A percentile compares a stretch with the other conserved stretches of the same genome.
phyloP scores from a whole-genome alignment of 495 filamentous ascomycete genomes.

The Parathielavia hyrcaniae region DNA sequence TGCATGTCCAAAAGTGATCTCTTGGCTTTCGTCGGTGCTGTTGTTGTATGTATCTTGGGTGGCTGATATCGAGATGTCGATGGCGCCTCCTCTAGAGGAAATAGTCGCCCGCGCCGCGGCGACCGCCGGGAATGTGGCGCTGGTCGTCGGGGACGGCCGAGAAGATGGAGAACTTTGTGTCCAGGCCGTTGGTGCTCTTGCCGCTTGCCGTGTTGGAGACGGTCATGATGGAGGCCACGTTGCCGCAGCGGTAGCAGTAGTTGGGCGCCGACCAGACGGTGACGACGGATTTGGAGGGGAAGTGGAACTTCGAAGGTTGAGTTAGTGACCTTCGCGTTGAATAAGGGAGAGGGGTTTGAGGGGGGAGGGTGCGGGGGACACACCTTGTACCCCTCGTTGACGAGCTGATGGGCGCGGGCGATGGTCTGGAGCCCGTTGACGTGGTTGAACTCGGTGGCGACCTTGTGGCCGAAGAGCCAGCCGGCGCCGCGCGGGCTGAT shows the following conservation, averaged over 20 bases:
- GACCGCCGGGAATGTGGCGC: constrained; percentile 74
- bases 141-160: constrained; percentile 87
- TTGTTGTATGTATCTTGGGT: no score
- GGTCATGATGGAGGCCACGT: constrained; percentile 95
- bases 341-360: not conserved
- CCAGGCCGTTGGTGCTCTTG: constrained; percentile 57
- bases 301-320: constrained; percentile 66
- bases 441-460: constrained; percentile 97
- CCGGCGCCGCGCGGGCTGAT: constrained; percentile 90
- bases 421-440: constrained; percentile 94
- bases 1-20: no score
- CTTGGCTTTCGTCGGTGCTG: no score
- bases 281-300: constrained; percentile 91
- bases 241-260: constrained; percentile 98
- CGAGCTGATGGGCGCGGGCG: constrained; percentile 90
- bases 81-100: constrained; percentile 56
- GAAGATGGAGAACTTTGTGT: constrained; percentile 91
- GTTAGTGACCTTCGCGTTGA: constrained; percentile 14
- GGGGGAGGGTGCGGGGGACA: constrained; percentile 1
- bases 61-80: no score
- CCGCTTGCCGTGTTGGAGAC: constrained; percentile 35
- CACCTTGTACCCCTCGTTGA: constrained; percentile 97
- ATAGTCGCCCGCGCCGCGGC: constrained; percentile 83
- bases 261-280: constrained; percentile 98
- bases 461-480: constrained; percentile 96